phyloP scores from a whole-genome alignment of 192 early-diverging fungal species.

The Coemansia asiatica region DNA sequence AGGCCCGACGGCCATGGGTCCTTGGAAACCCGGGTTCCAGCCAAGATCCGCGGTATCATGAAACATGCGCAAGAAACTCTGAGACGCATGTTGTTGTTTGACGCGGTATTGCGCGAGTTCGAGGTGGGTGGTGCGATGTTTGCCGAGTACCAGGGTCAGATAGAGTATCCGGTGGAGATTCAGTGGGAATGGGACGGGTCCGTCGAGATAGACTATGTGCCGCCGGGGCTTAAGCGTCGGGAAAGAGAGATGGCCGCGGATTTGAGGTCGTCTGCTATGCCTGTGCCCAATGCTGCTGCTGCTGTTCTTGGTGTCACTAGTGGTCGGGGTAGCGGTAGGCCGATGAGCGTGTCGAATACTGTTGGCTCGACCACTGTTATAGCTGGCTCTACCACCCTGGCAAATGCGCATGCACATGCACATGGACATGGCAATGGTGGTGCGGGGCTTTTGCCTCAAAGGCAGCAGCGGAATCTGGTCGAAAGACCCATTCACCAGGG shows the following conservation, averaged over 20 bases:
- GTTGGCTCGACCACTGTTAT: conserved; percentile 20
- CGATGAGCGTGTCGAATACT: conserved; percentile 5
- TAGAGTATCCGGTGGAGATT: conserved; percentile 27
- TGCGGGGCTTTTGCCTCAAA: neutral
- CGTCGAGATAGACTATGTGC: conserved; percentile 18
- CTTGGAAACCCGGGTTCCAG: conserved; percentile 17
- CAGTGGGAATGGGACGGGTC: conserved; percentile 20
- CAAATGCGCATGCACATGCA: too few relatives aligned
- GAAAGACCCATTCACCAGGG: too few relatives aligned
- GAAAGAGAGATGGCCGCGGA: too few relatives aligned
- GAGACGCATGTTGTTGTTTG: conserved; percentile 19
- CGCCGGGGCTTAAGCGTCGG: conserved; percentile 17
- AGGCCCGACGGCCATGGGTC: too few relatives aligned
- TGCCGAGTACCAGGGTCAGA: conserved; percentile 12
- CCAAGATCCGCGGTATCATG: conserved; percentile 35
- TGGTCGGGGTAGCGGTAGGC: too few relatives aligned
- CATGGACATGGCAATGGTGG: too few relatives aligned
- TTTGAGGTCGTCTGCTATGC: too few relatives aligned
- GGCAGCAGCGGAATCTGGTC: too few relatives aligned
- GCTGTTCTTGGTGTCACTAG: too few relatives aligned
- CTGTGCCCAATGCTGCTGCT: too few relatives aligned
- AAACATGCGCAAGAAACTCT: conserved; percentile 29
- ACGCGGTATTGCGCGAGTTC: conserved; percentile 24
- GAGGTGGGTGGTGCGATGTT: conserved; percentile 16
- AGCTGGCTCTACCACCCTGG: conserved; percentile 2